phyloP scores from a whole-genome alignment of 148 eudicot genomes.

The Fagopyrum tataricum region DNA sequence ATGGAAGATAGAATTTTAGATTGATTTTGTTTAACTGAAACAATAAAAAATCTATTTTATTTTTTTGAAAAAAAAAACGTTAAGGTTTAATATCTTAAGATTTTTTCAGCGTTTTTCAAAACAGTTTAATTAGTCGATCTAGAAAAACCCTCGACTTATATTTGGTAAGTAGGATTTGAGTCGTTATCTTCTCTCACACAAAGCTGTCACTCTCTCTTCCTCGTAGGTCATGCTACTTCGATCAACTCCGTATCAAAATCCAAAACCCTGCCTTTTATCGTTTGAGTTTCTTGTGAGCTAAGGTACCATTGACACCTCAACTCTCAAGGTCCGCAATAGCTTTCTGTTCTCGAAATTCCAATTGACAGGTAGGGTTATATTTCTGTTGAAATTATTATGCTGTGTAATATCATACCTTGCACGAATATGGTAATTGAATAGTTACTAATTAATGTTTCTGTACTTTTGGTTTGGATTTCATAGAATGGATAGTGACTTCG shows the following conservation, averaged over 20 bases:
- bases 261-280: neutral
- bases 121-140: neutral
- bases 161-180: neutral
- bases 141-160: neutral
- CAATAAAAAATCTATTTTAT: no score
- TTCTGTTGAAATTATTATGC: no score
- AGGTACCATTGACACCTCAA: neutral
- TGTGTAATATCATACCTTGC: no score
- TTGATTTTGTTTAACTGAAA: no score
- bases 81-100: no score
- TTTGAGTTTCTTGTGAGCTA: neutral
- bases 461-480: neutral
- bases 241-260: neutral
- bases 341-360: neutral
- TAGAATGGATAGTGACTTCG: neutral
- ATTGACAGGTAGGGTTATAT: conserved; percentile 3
- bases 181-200: conserved; percentile 12
- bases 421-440: no score
- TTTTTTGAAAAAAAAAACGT: no score
- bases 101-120: no score
- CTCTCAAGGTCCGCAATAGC: neutral
- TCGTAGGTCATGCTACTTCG: no score
- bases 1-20: no score
- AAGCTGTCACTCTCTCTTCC: neutral
- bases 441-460: neutral